Base-by-base conservation (phyloP, 306 rosid genomes). In the Prunus mongolica region DNA sequence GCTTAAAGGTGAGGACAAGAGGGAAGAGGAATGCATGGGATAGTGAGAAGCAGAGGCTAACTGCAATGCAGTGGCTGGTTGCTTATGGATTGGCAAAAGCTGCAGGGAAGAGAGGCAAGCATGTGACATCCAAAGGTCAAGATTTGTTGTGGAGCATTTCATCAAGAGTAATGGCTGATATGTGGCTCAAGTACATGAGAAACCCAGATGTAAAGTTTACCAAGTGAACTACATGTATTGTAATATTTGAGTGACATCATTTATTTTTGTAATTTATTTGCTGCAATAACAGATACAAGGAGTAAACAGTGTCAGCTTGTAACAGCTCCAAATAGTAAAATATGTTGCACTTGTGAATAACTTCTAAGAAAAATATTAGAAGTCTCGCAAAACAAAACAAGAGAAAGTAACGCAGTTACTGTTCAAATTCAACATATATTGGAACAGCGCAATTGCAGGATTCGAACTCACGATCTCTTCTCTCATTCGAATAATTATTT, bases 101-200 rank as follows among this genome's bases (percentile, higher is more conserved):
- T 24, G 20, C 67, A 32, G 83, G 77, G 84, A 92, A 87, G 91
- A 92, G 89, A 62, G 91, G 89, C 65, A 92, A 91, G 64, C 84
- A 79, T 20, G 55, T 67, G 41, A 18, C 58, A 64, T 67, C 86
- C 10, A 88, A 87, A 60, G 91, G 81, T 54, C 91, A 88, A 67
- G 98, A 96, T 77, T 66, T 83, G 75, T 56, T 92, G n/a, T 96
- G 98, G 97, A 96, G 93, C 87, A 79, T 92, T 76, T 96, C 99
- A 15, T 92, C 97, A 2, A 70, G 99, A 66, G 89, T 91, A 25
- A 87, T 92, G 88, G 98, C 97, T 5, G 96, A 91, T 69, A 91
- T 93, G 99, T 96, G 99, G 99, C 98, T 96, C 79, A 96, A 87
- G 83, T 85, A 91, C 28, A 87, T 93, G 80, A 86, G 98, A 80